A percentile compares a stretch with the other conserved stretches of the same genome.
These are phyloP conservation scores for Penicillium coffeae DNA, from an alignment of 495 filamentous ascomycete species.

Conservation along the genomic window DNA sequence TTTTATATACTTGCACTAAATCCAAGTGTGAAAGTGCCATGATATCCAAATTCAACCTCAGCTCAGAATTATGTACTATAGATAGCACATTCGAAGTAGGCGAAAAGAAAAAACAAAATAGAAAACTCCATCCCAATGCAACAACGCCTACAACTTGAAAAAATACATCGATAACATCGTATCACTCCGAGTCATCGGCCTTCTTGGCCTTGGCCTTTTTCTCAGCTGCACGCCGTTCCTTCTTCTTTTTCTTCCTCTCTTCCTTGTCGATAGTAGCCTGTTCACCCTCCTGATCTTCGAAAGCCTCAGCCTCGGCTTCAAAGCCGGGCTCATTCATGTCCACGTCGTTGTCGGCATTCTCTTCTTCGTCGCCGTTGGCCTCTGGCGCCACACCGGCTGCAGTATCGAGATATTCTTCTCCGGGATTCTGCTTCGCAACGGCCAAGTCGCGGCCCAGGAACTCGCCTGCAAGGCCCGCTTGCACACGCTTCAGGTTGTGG, in stretches of 20 bases:
- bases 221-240: conserved; percentile 43
- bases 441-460: conserved; percentile 47
- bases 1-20: background rate
- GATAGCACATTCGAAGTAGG: conserved; percentile 6
- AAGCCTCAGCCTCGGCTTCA: conserved; percentile 25
- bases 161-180: conserved; percentile 9
- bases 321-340: conserved; percentile 25
- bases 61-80: conserved; percentile 11
- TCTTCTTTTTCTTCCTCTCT: conserved; percentile 49
- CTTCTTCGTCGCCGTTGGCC: conserved; percentile 25
- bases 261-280: conserved; percentile 39
- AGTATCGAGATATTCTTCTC: conserved; percentile 26
- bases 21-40: background rate
- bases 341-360: conserved; percentile 20
- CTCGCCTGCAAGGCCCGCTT: conserved; percentile 60
- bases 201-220: conserved; percentile 41
- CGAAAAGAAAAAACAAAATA: conserved; percentile 7
- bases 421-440: conserved; percentile 35
- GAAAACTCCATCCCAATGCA: conserved; percentile 32
- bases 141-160: conserved; percentile 21
- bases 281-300: conserved; percentile 18
- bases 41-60: conserved; percentile 8
- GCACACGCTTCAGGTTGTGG: conserved; percentile 62
- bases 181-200: conserved; percentile 27
- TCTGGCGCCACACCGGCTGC: conserved; percentile 18